Conservation (phyloP, 768 basidiomycete species). For the Fibroporia radiculosa region DNA sequence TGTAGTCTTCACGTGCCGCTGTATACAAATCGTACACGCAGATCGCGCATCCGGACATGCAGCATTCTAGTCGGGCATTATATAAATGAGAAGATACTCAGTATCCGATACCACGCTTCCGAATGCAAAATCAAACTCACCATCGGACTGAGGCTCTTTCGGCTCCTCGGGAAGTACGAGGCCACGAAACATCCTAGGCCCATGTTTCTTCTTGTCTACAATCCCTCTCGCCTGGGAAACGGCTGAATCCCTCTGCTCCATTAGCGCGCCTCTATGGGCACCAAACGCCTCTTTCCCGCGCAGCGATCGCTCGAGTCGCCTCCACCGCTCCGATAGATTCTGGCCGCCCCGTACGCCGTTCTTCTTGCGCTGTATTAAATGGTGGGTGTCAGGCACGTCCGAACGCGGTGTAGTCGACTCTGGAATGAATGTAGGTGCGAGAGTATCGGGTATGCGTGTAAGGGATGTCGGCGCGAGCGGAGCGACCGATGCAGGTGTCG, state of each 20-base stretch:
- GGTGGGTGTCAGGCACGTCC: background rate
- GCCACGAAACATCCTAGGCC: slow-evolving; percentile 37
- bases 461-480: slow-evolving; percentile 1
- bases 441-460: background rate
- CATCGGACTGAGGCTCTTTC: slow-evolving; percentile 56
- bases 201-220: background rate
- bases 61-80: slow-evolving; percentile 57
- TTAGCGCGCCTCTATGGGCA: background rate
- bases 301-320: slow-evolving; percentile 46
- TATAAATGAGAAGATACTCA: background rate
- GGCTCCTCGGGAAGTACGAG: slow-evolving; percentile 57
- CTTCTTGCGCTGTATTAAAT: slow-evolving; percentile 6
- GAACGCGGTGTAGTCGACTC: background rate
- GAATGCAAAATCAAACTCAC: too few species aligned
- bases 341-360: slow-evolving; percentile 39
- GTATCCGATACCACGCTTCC: too few species aligned
- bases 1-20: slow-evolving; percentile 60
- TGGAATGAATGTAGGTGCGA: background rate
- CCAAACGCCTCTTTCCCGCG: slow-evolving; percentile 34
- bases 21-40: slow-evolving; percentile 88
- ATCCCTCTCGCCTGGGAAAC: background rate
- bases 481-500: too few species aligned
- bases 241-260: background rate
- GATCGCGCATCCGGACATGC: slow-evolving; percentile 92
- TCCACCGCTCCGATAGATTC: slow-evolving; percentile 52